These are phyloP conservation scores for Colletotrichum brevisporum DNA, from an alignment of 2,329 filamentous ascomycete genomes.

Conservation along the genomic window DNA sequence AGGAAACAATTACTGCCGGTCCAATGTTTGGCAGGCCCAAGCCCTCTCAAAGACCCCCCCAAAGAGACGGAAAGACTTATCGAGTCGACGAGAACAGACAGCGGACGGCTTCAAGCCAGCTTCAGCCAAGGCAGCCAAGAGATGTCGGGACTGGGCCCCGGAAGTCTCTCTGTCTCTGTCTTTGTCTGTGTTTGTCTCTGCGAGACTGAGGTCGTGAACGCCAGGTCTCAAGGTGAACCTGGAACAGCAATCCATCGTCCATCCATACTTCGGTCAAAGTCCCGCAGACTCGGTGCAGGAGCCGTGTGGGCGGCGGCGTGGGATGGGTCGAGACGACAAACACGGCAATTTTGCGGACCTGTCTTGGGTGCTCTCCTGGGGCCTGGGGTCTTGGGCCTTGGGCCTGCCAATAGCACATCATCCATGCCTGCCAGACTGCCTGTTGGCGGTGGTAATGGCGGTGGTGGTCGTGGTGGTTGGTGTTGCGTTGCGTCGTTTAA, in stretches of 20 bases:
- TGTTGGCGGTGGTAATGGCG: neutral
- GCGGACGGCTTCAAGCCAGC: constrained; percentile 13
- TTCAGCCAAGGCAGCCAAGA: constrained; percentile 38
- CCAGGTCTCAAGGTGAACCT: constrained; percentile 25
- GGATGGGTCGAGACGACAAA: constrained; percentile 29
- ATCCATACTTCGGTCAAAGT: constrained; percentile 36
- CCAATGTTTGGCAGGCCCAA: too few species aligned
- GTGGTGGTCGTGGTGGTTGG: neutral
- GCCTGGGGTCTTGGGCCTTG: neutral
- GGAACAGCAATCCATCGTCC: constrained; percentile 25
- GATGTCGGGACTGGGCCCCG: constrained; percentile 27
- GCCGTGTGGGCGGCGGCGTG: constrained; percentile 31
- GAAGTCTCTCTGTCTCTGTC: constrained; percentile 13
- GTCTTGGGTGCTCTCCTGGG: neutral
- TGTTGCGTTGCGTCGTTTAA: constrained; percentile 12
- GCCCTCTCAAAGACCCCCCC: too few species aligned
- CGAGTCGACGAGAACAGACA: constrained; percentile 18
- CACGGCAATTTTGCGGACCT: constrained; percentile 39
- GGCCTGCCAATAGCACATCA: constrained; percentile 10
- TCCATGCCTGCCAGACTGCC: constrained; percentile 3
- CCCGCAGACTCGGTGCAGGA: constrained; percentile 37
- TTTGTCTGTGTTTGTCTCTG: neutral
- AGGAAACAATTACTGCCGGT: too few species aligned
- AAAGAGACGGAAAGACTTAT: neutral
- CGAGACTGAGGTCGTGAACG: neutral